A percentile compares a stretch with the other conserved stretches of the same genome.
These are phyloP conservation scores for Eutrema salsugineum DNA, from an alignment of 441 rosid species.

Conservation along the genomic window DNA sequence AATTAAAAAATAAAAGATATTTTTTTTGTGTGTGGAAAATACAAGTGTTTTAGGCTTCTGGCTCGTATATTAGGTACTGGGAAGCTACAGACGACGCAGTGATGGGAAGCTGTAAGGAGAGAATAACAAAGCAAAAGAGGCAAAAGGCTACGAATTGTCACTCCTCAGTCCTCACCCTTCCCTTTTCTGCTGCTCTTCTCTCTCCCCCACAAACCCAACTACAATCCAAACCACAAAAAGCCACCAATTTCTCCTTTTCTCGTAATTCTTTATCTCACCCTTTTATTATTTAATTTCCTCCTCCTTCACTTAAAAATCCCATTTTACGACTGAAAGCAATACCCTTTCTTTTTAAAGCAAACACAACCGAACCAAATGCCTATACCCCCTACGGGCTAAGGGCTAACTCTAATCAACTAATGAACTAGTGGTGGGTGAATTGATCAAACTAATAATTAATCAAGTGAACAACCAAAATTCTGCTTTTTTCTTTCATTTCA, in stretches of 20 bases:
- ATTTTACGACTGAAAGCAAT: background rate
- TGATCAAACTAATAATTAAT: no score
- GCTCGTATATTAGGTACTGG: slow-evolving; percentile 22
- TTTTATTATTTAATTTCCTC: background rate
- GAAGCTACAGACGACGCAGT: slow-evolving; percentile 24
- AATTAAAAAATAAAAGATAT: background rate
- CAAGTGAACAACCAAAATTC: no score
- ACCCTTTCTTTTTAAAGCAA: no score
- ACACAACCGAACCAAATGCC: no score
- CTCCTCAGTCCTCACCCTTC: slow-evolving; percentile 7
- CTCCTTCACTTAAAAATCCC: background rate
- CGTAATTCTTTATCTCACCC: background rate
- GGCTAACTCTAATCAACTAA: no score
- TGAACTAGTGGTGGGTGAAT: no score
- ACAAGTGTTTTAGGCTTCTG: slow-evolving; percentile 10
- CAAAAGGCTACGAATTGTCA: slow-evolving; percentile 33
- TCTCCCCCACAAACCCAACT: slow-evolving; percentile 12
- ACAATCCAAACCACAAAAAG: slow-evolving; percentile 23
- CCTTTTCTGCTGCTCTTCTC: background rate
- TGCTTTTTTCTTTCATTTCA: no score
- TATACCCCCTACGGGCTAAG: no score
- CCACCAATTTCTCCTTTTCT: slow-evolving; percentile 15
- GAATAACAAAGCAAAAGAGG: slow-evolving; percentile 12
- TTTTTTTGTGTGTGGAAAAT: background rate
- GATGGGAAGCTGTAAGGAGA: slow-evolving; percentile 22